Base-by-base conservation (phyloP, 495 filamentous ascomycete species). In the Podospora australis region DNA sequence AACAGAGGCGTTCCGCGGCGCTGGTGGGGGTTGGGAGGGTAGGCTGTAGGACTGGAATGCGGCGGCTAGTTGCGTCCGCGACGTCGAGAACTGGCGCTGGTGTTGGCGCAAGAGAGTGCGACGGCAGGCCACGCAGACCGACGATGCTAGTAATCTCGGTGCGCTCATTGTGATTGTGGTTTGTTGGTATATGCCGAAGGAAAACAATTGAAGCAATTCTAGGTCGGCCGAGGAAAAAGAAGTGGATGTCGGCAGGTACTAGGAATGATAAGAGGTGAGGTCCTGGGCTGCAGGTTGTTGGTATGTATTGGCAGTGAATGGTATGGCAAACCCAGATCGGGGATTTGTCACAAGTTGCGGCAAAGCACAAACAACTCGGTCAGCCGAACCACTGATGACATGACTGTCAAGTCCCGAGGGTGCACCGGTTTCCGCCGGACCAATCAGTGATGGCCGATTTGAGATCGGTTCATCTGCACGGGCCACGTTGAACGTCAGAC, bases 1-100 rank as follows among this genome's bases (percentile, higher is more conserved):
- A 26, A 74, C 69, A 16, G 79, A 75, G 17, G 76, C 67, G 66
- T 82, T 87, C 48, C 84, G 82, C 34, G 86, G 84, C 43, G 81
- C 75, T 14, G 78, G 70, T 28, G 84, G 80, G 43, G 77, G 55
- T 21, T 52, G 75, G 5, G 77, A 69, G 3, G 81, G 71, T 14
- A 95, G 70, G 8, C 78, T 70, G 57, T 88, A 84, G 20, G 89
- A 85, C 49, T 83, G 86, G 67, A 89, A 90, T 52, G 85, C 78
- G 25, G 86, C 39, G 72, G 49, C 78, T 68, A 54, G 65, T 67
- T 54, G 69, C 68, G 55, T 60, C 70, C 63, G 70, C 66, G 60
- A 53, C 6, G 85, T 80, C 30, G 85, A 86, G 72, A 90, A 89
- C 20, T 54, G 58, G 24, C 60, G 62, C 39, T 71, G 71, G 39